phyloP scores from a whole-genome alignment of 257 asterid species.

The Solanum piurae region DNA sequence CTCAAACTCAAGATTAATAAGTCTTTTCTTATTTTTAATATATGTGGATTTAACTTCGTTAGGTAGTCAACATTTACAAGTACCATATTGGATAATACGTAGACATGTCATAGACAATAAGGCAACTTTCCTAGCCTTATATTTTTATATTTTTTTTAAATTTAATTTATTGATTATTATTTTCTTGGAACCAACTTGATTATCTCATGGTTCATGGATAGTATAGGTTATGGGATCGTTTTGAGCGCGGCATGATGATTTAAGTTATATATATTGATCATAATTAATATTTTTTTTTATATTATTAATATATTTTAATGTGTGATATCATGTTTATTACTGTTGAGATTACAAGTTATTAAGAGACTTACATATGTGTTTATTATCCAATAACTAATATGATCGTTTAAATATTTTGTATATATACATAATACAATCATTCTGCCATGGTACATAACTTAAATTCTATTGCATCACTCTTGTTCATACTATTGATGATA shows the following conservation, averaged over 20 bases:
- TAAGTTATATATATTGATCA: not conserved
- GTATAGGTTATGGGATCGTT: not conserved
- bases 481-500: not conserved
- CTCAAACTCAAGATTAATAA: not conserved
- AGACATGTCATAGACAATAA: not conserved
- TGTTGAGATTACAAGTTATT: not conserved
- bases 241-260: too few species aligned
- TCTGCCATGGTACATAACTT: not conserved
- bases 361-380: not conserved
- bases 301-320: not conserved
- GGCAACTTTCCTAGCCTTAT: not conserved
- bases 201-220: not conserved
- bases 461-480: not conserved
- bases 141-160: not conserved
- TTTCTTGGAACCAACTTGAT: not conserved
- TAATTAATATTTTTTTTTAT: not conserved
- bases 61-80: not conserved
- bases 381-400: too few species aligned
- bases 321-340: not conserved
- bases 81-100: not conserved
- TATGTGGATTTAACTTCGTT: not conserved
- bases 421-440: too few species aligned
- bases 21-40: not conserved
- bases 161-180: not conserved
- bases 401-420: too few species aligned